Evolutionary conservation across 805 yeast genomes (phyloP).

Genomic region (Candida xyloterini): DNA sequence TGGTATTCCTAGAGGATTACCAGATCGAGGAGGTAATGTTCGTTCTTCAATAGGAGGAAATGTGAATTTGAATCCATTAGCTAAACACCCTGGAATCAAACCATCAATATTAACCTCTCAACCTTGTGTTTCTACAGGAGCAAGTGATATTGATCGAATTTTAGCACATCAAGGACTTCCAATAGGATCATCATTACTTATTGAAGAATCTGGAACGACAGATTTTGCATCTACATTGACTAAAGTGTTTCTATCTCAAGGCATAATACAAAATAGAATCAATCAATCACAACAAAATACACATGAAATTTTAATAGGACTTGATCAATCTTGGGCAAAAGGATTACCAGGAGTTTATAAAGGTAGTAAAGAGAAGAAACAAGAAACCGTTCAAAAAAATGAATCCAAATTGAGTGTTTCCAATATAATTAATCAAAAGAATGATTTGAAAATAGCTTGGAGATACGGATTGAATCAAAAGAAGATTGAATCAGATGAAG

Average conservation of each 20-base stretch:
- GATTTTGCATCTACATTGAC: slow-evolving; percentile 75
- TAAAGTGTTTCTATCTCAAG: slow-evolving; percentile 73
- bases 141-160: slow-evolving; percentile 68
- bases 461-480: slow-evolving; percentile 64
- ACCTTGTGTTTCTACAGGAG: slow-evolving; percentile 78
- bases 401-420: slow-evolving; percentile 67
- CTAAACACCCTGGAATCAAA: slow-evolving; percentile 54
- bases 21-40: background rate
- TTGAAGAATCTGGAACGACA: slow-evolving; percentile 86
- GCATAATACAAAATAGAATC: slow-evolving; percentile 60
- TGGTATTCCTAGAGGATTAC: slow-evolving; percentile 8
- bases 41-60: background rate
- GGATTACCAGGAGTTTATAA: slow-evolving; percentile 76
- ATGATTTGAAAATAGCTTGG: slow-evolving; percentile 53
- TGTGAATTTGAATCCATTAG: slow-evolving; percentile 7
- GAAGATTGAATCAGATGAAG: slow-evolving; percentile 28
- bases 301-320: slow-evolving; percentile 64
- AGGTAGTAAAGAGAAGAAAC: slow-evolving; percentile 68
- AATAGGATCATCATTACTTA: slow-evolving; percentile 60
- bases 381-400: slow-evolving; percentile 51
- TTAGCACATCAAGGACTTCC: slow-evolving; percentile 86
- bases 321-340: slow-evolving; percentile 55
- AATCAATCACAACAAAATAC: slow-evolving; percentile 42
- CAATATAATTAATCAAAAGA: slow-evolving; percentile 46
- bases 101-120: slow-evolving; percentile 78